A percentile compares a stretch with the other conserved stretches of the same genome.
These are phyloP conservation scores for Xylaria sp. DNA, from an alignment of 2,329 filamentous ascomycete species.

Conservation along the genomic window DNA sequence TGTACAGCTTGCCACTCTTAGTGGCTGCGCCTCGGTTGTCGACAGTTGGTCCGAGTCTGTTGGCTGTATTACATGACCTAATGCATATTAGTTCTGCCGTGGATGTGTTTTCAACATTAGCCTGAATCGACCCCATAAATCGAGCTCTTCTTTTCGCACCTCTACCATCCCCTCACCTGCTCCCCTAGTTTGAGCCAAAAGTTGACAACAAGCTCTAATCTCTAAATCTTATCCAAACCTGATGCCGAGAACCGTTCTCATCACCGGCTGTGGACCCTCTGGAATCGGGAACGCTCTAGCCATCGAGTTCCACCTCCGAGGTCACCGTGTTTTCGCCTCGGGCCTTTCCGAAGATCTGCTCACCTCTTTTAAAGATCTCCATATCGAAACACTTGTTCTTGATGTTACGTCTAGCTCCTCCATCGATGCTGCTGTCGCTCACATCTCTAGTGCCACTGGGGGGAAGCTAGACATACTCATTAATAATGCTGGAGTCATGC, in stretches of 20 bases:
- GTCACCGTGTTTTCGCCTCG: slow-evolving; percentile 5
- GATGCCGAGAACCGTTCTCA: slow-evolving; percentile 6
- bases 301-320: slow-evolving; percentile 4
- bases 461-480: slow-evolving; percentile 4
- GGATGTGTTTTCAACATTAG: background rate
- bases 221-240: background rate
- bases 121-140: background rate
- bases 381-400: background rate
- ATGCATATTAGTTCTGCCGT: background rate
- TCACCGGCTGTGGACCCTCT: slow-evolving; percentile 1
- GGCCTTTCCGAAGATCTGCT: background rate
- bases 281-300: slow-evolving; percentile 4
- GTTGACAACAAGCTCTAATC: background rate
- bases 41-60: background rate
- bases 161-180: background rate
- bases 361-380: background rate
- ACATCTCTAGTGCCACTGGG: background rate
- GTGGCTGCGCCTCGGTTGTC: background rate
- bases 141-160: background rate
- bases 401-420: slow-evolving; percentile 7
- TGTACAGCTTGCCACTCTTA: no score
- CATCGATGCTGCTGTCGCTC: background rate
- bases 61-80: background rate
- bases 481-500: slow-evolving; percentile 34
- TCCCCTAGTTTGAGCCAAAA: background rate